phyloP scores from a whole-genome alignment of 192 early-diverging fungal genomes.

The Podila clonocystis region DNA sequence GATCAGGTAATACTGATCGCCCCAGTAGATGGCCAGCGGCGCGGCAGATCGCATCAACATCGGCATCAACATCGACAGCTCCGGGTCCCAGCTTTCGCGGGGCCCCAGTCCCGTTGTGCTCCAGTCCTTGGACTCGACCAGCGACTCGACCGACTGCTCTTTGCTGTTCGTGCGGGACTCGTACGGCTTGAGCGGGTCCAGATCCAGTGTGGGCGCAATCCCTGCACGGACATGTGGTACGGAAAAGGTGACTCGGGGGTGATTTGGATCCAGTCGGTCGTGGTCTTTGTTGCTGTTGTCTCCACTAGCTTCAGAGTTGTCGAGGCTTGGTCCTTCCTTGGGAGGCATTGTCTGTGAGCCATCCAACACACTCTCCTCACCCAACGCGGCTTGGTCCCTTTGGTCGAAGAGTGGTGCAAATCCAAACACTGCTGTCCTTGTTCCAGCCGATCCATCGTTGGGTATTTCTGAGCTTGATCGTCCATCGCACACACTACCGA shows the following conservation, averaged over 20 bases:
- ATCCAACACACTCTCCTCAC: not conserved
- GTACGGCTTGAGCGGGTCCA: constrained; percentile 2
- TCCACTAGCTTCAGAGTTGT: not conserved
- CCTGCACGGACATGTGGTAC: constrained; percentile 24
- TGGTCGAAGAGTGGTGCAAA: constrained; percentile 20
- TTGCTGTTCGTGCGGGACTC: not conserved
- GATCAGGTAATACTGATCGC: constrained; percentile 14
- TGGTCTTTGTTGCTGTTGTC: not conserved
- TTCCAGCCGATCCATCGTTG: constrained; percentile 3
- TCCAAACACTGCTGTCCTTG: constrained; percentile 21
- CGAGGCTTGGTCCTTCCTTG: not conserved
- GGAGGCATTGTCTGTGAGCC: not conserved
- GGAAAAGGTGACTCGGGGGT: too few species aligned
- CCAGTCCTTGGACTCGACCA: constrained; percentile 47
- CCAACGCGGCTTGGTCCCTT: constrained; percentile 6
- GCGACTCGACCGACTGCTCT: constrained; percentile 20
- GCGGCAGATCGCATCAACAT: constrained; percentile 12
- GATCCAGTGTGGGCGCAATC: constrained; percentile 16
- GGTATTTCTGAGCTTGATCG: too few species aligned
- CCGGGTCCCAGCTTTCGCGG: constrained; percentile 25
- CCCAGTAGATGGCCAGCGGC: constrained; percentile 36
- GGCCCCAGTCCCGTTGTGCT: constrained; percentile 43
- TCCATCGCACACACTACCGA: too few species aligned
- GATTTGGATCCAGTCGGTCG: not conserved
- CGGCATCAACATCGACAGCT: constrained; percentile 7